Evolutionary conservation across 1,284 basidiomycete species (phyloP).

Genomic region (Limonomyces culmigenus): DNA sequence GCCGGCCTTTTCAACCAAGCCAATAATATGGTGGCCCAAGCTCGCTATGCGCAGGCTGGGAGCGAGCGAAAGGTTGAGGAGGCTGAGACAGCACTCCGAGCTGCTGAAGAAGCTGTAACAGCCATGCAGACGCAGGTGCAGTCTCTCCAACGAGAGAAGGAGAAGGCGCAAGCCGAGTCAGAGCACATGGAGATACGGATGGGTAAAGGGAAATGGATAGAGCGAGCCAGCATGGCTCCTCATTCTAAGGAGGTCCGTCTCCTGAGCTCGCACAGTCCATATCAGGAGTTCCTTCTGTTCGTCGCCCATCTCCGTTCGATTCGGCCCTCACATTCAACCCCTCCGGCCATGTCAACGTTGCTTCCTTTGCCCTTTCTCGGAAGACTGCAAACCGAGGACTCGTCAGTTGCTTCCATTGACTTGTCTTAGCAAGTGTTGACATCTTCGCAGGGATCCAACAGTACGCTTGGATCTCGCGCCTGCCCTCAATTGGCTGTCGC

Average conservation of each 20-base stretch:
- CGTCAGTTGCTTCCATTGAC: conserved; percentile 31
- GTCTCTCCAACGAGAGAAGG: conserved; percentile 43
- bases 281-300: conserved; percentile 76
- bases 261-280: conserved; percentile 59
- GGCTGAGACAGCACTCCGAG: conserved; percentile 66
- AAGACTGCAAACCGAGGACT: conserved; percentile 74
- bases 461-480: conserved; percentile 88
- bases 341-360: conserved; percentile 54
- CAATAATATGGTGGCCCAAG: conserved; percentile 88
- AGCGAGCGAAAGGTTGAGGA: conserved; percentile 75
- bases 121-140: conserved; percentile 81
- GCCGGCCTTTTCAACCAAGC: conserved; percentile 78
- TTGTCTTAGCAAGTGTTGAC: conserved; percentile 5
- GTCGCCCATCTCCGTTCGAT: conserved; percentile 66
- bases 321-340: conserved; percentile 36
- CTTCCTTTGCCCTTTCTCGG: conserved; percentile 74
- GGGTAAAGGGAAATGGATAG: conserved; percentile 56
- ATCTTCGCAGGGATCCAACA: conserved; percentile 61
- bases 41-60: conserved; percentile 54
- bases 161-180: conserved; percentile 32
- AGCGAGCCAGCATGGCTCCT: conserved; percentile 14
- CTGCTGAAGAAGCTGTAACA: conserved; percentile 75
- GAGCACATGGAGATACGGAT: conserved; percentile 30
- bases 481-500: conserved; percentile 83
- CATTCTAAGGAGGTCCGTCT: conserved; percentile 20